Evolutionary conservation across 805 yeast genomes (phyloP), one percentile per base, ranked within the genome.

Genomic region (Candida vartiovaarae): DNA sequence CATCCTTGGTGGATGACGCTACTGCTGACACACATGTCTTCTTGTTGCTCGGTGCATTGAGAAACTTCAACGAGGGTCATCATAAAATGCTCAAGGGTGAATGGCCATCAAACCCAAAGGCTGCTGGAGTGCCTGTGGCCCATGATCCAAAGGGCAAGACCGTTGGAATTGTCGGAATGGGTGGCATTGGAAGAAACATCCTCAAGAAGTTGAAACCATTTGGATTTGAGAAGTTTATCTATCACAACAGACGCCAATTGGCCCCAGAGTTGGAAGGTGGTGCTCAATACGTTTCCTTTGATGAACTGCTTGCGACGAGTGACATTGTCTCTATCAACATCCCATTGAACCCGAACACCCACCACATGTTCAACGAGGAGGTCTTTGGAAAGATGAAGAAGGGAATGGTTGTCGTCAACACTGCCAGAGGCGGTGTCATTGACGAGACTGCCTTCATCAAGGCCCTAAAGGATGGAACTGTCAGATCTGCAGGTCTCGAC

Each of bases 161-260:
- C 20, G 81, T 88, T 24, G 96, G 96, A 39, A 80, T 88, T 43
- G 68, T 84, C 41, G 96, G 96, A 11, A 73, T 88, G 76, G 96
- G 96, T 31, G 95, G 95, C 32, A 87, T 88, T 64, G 96, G 96
- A 38, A 76, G 89, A 46, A 84, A 86, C 29, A 79, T 88, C 41
- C 72, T 87, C 42, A 77, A 79, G 51, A 74, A 91, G 53, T 70
- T 85, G 49, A 64, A 66, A 51, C 90, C 91, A 7, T 87, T 88
- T 63, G 95, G 93, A 3, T 85, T 87, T 63, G 66, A 63, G 31
- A 79, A 76, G 54, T 76, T 84, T 50, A 62, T 82, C 33, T 88
- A 88, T 64, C 74, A 87, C 64, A 88, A 86, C 67, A 75, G 95
- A 53, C 64, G 63, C 40, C 67, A 70, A 58, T 67, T 88, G 49